These are phyloP conservation scores for Cyberlindnera galapagoensis DNA, from an alignment of 805 yeast genomes.

Conservation along the genomic window DNA sequence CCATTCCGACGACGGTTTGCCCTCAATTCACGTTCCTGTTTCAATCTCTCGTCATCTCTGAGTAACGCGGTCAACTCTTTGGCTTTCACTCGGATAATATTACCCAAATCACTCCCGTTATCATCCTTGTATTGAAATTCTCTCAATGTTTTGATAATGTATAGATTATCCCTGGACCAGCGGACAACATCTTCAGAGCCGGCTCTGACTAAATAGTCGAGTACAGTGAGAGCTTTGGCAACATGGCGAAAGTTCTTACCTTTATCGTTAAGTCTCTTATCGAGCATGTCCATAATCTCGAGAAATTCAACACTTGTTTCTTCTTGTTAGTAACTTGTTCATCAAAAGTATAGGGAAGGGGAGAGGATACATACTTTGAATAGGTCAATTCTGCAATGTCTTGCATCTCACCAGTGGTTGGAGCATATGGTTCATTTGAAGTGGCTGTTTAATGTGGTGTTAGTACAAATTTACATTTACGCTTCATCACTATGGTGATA, in stretches of 20 bases:
- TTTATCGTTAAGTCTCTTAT: conserved; percentile 86
- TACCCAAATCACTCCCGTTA: conserved; percentile 77
- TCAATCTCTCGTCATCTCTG: conserved; percentile 74
- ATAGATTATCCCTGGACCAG: conserved; percentile 88
- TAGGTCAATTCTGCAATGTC: conserved; percentile 73
- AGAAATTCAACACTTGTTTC: conserved; percentile 58
- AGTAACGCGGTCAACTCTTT: conserved; percentile 78
- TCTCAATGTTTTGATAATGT: conserved; percentile 80
- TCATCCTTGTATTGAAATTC: conserved; percentile 85
- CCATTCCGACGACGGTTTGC: conserved; percentile 31
- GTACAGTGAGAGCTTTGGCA: conserved; percentile 82
- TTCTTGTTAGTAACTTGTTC: conserved; percentile 3
- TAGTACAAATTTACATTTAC: too few species aligned
- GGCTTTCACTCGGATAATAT: conserved; percentile 82
- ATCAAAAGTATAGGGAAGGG: not conserved
- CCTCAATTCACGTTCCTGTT: conserved; percentile 53
- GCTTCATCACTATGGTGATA: not conserved
- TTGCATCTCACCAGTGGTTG: conserved; percentile 75
- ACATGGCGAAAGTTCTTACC: conserved; percentile 98
- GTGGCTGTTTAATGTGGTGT: conserved; percentile 51
- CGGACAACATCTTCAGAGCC: conserved; percentile 86
- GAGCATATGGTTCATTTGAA: conserved; percentile 79
- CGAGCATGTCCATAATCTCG: conserved; percentile 91
- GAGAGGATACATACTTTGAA: conserved; percentile 31
- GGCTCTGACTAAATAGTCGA: conserved; percentile 77